Conservation (phyloP, 2,329 filamentous ascomycete genomes). For the Torrubiella hemipterigena region DNA sequence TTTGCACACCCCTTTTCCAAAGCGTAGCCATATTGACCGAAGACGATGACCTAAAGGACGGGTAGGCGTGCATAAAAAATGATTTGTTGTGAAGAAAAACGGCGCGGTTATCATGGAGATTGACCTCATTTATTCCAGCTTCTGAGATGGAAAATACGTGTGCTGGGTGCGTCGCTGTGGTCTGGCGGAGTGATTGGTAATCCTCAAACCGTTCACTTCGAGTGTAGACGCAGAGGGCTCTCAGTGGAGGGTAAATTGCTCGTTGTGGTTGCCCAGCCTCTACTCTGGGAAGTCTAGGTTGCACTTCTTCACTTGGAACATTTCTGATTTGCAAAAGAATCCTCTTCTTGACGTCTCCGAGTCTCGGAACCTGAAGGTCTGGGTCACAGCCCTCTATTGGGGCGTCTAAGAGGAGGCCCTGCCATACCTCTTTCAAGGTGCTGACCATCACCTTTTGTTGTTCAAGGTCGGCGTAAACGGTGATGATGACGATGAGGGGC, state of each 20-base stretch:
- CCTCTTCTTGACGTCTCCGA: too few relatives aligned
- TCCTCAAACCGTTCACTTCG: constrained; percentile 72
- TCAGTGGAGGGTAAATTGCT: too few relatives aligned
- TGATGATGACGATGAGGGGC: constrained; percentile 82
- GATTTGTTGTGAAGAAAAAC: constrained; percentile 81
- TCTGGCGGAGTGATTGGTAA: constrained; percentile 59
- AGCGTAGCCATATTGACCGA: too few relatives aligned
- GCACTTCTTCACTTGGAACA: too few relatives aligned
- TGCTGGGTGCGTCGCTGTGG: constrained; percentile 42
- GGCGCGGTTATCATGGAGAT: constrained; percentile 52
- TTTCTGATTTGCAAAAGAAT: too few relatives aligned
- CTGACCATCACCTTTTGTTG: constrained; percentile 90
- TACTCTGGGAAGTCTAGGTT: too few relatives aligned
- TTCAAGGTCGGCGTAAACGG: constrained; percentile 70
- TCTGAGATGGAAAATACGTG: constrained; percentile 87
- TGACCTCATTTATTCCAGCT: constrained; percentile 51
- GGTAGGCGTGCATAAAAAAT: constrained; percentile 87
- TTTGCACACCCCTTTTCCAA: constrained; percentile 91
- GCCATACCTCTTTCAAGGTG: constrained; percentile 88
- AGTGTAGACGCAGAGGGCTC: constrained; percentile 72
- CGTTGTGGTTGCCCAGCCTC: too few relatives aligned
- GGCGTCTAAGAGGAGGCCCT: constrained; percentile 55
- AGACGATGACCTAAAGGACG: too few relatives aligned
- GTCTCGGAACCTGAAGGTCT: too few relatives aligned
- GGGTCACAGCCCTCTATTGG: too few relatives aligned